Conservation (phyloP, 306 rosid species). For the Biancaea sappan region DNA sequence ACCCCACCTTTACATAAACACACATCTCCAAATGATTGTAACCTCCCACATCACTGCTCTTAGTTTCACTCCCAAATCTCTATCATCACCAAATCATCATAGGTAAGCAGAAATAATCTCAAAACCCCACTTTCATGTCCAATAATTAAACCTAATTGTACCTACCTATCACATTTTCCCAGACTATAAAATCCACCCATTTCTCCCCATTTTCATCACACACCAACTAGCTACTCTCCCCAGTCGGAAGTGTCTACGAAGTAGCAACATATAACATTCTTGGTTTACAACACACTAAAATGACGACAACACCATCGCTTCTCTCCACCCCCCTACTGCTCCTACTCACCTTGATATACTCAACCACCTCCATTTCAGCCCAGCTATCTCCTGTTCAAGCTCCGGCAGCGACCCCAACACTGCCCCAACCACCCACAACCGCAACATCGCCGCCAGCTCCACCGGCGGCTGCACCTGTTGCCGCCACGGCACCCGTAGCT, state of each 20-base stretch:
- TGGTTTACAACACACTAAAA: background rate
- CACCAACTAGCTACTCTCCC: background rate
- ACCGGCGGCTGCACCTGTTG: no score
- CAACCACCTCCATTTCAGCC: background rate
- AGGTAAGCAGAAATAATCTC: slow-evolving; percentile 30
- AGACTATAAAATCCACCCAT: slow-evolving; percentile 32
- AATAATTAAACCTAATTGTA: background rate
- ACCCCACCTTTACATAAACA: background rate
- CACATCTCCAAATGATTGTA: background rate
- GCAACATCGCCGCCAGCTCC: slow-evolving; percentile 17
- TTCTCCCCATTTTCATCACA: background rate
- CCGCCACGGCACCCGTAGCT: background rate
- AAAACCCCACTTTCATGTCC: background rate
- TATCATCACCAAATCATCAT: background rate
- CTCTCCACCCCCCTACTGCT: slow-evolving; percentile 30
- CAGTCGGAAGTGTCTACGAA: background rate
- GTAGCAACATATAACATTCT: no score
- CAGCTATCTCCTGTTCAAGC: slow-evolving; percentile 35
- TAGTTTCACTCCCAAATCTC: background rate
- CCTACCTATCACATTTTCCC: background rate
- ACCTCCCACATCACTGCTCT: background rate
- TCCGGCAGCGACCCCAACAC: slow-evolving; percentile 32
- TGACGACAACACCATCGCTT: slow-evolving; percentile 26
- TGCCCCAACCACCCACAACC: no score
- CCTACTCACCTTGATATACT: slow-evolving; percentile 10